Evolutionary conservation across 192 early-diverging fungal genomes (phyloP).

Genomic region (Gryganskiella cystojenkinii): DNA sequence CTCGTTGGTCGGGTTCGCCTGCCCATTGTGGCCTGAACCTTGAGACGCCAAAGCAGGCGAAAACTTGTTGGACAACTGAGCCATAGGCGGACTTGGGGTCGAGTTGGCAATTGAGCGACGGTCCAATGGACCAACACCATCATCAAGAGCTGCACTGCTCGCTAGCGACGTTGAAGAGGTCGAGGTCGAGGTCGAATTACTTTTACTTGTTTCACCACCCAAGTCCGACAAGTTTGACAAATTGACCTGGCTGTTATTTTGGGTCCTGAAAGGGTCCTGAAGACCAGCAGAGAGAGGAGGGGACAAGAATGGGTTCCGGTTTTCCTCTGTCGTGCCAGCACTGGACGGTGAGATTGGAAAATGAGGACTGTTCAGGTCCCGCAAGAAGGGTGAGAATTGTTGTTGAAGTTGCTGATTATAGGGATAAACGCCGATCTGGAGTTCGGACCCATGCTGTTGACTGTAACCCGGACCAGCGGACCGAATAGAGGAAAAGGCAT

Average conservation of each 20-base stretch:
- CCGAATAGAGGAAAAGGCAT: conserved; percentile 1
- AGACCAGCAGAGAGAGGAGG: conserved; percentile 15
- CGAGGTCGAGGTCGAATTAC: neutral
- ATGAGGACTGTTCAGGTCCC: conserved; percentile 4
- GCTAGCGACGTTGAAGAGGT: neutral
- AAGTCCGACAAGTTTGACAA: neutral
- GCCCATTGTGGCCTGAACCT: neutral
- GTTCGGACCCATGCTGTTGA: neutral
- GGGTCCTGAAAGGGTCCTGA: conserved; percentile 26
- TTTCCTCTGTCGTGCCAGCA: neutral
- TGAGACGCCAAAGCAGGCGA: neutral
- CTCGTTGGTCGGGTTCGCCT: conserved; percentile 14
- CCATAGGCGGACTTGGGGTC: neutral
- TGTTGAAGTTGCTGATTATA: neutral
- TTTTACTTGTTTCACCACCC: neutral
- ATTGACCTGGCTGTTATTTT: conserved; percentile 25
- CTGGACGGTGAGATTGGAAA: conserved; percentile 30
- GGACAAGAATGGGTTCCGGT: conserved; percentile 22
- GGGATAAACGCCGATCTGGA: conserved; percentile 13
- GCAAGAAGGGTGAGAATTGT: neutral
- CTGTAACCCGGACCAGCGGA: conserved; percentile 8
- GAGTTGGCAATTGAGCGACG: conserved; percentile 11
- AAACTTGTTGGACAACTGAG: no score
- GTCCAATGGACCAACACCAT: conserved; percentile 1
- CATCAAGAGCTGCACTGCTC: conserved; percentile 10